These are phyloP conservation scores for Daphne laureola DNA, from an alignment of 441 rosid genomes.

Conservation along the genomic window DNA sequence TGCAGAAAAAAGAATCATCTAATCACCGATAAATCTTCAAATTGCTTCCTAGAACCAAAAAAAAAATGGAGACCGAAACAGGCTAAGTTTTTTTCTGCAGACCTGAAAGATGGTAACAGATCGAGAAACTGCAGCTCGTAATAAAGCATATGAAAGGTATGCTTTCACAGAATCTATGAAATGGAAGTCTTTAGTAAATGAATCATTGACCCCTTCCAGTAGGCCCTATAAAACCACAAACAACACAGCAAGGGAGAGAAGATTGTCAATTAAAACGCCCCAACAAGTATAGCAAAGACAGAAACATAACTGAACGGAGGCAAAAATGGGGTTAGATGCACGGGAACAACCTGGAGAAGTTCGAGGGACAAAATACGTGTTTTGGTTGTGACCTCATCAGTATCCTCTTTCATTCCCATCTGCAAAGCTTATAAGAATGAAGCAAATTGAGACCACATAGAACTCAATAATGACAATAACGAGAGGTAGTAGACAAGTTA, in stretches of 20 bases:
- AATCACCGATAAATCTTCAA: conserved; percentile 22
- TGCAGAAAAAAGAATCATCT: conserved; percentile 38
- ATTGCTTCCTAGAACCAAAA: conserved; percentile 16
- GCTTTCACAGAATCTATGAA: conserved; percentile 99
- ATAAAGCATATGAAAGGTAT: conserved; percentile 91
- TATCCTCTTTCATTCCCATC: conserved; percentile 99
- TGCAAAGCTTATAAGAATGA: conserved; percentile 23
- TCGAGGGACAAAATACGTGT: conserved; percentile 93
- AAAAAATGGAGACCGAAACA: conserved; percentile 13
- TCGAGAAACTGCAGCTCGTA: conserved; percentile 95
- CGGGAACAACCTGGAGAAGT: conserved; percentile 84
- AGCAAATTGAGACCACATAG: conserved; percentile 16
- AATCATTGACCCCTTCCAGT: conserved; percentile 92
- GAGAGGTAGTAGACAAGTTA: conserved; percentile 15
- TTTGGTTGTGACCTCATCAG: conserved; percentile 89
- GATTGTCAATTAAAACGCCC: neutral
- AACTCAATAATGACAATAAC: conserved; percentile 18
- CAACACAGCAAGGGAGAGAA: conserved; percentile 5
- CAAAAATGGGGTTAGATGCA: conserved; percentile 5
- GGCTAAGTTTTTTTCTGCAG: conserved; percentile 14
- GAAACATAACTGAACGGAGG: conserved; percentile 3
- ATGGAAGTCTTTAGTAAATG: conserved; percentile 90
- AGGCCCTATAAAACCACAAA: conserved; percentile 56
- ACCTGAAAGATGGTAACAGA: conserved; percentile 95
- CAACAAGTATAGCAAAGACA: conserved; percentile 5